These are phyloP conservation scores for Candida jianshihensis DNA, from an alignment of 805 yeast species.

Conservation along the genomic window DNA sequence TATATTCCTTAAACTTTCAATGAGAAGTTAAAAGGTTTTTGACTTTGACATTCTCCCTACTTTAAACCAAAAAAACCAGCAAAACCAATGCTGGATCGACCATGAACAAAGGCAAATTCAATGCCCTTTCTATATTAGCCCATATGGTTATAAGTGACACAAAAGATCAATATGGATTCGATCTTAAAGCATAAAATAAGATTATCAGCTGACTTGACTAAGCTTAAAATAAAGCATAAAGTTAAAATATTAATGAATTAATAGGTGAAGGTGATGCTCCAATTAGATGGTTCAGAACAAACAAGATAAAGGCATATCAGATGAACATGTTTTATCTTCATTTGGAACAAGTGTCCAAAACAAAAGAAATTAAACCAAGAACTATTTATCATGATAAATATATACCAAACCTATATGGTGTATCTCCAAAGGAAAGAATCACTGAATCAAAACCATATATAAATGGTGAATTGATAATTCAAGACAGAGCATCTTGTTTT, in stretches of 20 bases:
- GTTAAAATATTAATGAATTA: constrained; percentile 49
- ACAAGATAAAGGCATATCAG: constrained; percentile 46
- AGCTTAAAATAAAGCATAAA: constrained; percentile 65
- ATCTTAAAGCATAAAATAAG: constrained; percentile 74
- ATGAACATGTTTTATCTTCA: constrained; percentile 28
- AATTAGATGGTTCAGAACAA: constrained; percentile 73
- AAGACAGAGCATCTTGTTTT: constrained; percentile 94
- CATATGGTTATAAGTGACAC: too few species aligned
- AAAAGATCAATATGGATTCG: too few species aligned
- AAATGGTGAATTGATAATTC: constrained; percentile 78
- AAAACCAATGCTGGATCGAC: too few species aligned
- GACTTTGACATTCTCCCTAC: too few species aligned
- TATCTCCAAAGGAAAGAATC: constrained; percentile 68
- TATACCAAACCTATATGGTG: constrained; percentile 74
- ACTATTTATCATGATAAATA: constrained; percentile 64
- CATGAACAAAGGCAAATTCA: too few species aligned
- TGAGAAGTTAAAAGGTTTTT: too few species aligned
- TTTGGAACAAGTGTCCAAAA: constrained; percentile 37
- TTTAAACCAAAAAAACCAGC: too few species aligned
- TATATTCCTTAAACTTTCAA: too few species aligned
- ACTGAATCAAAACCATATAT: constrained; percentile 63
- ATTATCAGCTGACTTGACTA: constrained; percentile 73
- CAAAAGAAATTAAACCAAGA: constrained; percentile 44
- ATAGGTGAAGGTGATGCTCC: constrained; percentile 61
- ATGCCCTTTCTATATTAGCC: too few species aligned